Percentiles rank a stretch among this genome's conserved stretches.
These are phyloP conservation scores for Fusarium praegraminearum DNA, from an alignment of 2,329 filamentous ascomycete species.

Conservation along the genomic window DNA sequence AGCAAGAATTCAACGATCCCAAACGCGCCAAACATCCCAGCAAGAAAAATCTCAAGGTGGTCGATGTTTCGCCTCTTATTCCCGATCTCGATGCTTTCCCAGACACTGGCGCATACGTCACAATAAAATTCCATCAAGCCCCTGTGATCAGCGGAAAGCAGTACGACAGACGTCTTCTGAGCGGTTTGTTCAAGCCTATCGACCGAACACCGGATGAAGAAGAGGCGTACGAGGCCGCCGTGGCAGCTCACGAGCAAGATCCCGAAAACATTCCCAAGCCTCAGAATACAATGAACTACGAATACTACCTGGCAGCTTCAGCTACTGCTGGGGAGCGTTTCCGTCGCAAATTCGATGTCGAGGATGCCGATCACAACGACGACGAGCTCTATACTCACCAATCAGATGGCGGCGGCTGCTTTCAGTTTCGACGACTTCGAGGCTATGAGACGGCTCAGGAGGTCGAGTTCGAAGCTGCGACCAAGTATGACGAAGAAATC, in stretches of 20 bases:
- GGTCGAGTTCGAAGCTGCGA: slow-evolving; percentile 66
- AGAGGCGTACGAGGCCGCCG: slow-evolving; percentile 61
- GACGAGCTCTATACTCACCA: slow-evolving; percentile 67
- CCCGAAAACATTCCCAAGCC: slow-evolving; percentile 68
- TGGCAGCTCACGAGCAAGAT: slow-evolving; percentile 68
- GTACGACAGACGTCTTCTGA: slow-evolving; percentile 72
- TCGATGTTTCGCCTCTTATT: slow-evolving; percentile 71
- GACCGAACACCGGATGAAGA: slow-evolving; percentile 67
- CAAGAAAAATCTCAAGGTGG: slow-evolving; percentile 68
- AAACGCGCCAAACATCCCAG: slow-evolving; percentile 68
- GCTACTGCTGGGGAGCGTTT: slow-evolving; percentile 64
- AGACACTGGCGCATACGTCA: slow-evolving; percentile 76
- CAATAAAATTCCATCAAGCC: slow-evolving; percentile 76
- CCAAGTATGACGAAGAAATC: slow-evolving; percentile 74
- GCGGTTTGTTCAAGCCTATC: slow-evolving; percentile 71
- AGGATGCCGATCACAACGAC: slow-evolving; percentile 66
- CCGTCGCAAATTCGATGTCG: slow-evolving; percentile 69
- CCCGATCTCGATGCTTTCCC: slow-evolving; percentile 77
- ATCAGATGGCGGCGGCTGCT: slow-evolving; percentile 61
- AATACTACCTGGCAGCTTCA: slow-evolving; percentile 71
- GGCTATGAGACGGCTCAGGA: slow-evolving; percentile 74
- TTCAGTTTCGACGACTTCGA: slow-evolving; percentile 71
- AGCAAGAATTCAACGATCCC: slow-evolving; percentile 65
- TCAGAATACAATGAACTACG: slow-evolving; percentile 71
- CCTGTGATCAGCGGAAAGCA: slow-evolving; percentile 64